These are phyloP conservation scores for Hymenochaete sp. DNA, from an alignment of 1,284 basidiomycete species.

Conservation along the genomic window DNA sequence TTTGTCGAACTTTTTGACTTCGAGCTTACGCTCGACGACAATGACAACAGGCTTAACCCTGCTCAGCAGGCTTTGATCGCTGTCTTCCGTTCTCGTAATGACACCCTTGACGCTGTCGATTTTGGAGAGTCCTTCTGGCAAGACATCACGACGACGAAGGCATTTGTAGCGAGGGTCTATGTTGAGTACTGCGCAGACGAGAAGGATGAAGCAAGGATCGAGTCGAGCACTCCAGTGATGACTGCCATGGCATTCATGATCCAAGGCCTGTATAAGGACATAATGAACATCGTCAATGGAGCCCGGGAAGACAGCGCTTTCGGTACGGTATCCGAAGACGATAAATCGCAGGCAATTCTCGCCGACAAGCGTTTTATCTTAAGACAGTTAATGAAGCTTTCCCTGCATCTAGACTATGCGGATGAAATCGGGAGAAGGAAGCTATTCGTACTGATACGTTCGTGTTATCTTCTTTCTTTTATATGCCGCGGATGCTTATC, in stretches of 20 bases:
- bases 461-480: slow-evolving; percentile 27
- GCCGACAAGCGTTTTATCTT: slow-evolving; percentile 70
- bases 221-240: slow-evolving; percentile 78
- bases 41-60: slow-evolving; percentile 28
- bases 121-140: slow-evolving; percentile 79
- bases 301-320: slow-evolving; percentile 34
- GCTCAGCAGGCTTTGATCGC: slow-evolving; percentile 62
- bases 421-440: slow-evolving; percentile 93
- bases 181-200: slow-evolving; percentile 67
- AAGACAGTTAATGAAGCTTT: slow-evolving; percentile 74
- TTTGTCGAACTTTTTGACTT: slow-evolving; percentile 63
- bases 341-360: slow-evolving; percentile 43
- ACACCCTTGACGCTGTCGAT: slow-evolving; percentile 55
- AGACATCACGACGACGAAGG: slow-evolving; percentile 69
- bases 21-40: slow-evolving; percentile 15
- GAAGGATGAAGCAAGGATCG: slow-evolving; percentile 63
- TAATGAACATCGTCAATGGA: slow-evolving; percentile 45
- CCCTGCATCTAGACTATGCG: slow-evolving; percentile 81
- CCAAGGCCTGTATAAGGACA: slow-evolving; percentile 69
- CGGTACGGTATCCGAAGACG: slow-evolving; percentile 35
- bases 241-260: slow-evolving; percentile 84
- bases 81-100: slow-evolving; percentile 52
- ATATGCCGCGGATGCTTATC: slow-evolving; percentile 1
- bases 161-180: slow-evolving; percentile 80
- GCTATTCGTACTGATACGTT: slow-evolving; percentile 82